These are phyloP conservation scores for Citropsis articulata DNA, from an alignment of 345 rosid species.

Conservation along the genomic window DNA sequence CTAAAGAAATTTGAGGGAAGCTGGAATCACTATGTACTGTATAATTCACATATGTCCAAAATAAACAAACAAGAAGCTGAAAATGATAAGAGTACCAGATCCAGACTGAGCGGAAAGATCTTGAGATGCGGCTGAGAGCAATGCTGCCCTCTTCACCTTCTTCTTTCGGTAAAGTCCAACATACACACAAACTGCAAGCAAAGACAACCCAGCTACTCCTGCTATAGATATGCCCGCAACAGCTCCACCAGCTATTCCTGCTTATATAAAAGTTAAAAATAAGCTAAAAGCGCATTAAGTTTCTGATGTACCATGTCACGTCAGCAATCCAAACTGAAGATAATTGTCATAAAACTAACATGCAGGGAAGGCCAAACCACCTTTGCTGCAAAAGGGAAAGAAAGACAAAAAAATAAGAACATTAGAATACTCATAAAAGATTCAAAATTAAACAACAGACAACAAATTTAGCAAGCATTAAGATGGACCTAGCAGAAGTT, in stretches of 20 bases:
- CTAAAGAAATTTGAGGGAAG: background rate
- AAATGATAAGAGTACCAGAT: constrained; percentile 26
- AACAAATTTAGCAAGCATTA: background rate
- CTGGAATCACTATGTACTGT: background rate
- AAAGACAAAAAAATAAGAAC: constrained; percentile 10
- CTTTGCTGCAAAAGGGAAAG: constrained; percentile 54
- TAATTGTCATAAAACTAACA: constrained; percentile 19
- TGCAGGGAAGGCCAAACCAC: constrained; percentile 47
- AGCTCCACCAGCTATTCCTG: constrained; percentile 61
- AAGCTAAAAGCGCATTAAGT: constrained; percentile 22
- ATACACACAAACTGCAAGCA: constrained; percentile 40
- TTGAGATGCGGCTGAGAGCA: constrained; percentile 32
- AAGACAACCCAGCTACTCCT: constrained; percentile 37
- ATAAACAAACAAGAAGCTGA: background rate
- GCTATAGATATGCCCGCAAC: constrained; percentile 65
- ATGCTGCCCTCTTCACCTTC: constrained; percentile 34
- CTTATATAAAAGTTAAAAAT: constrained; percentile 23
- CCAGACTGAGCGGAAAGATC: constrained; percentile 36
- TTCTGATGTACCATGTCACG: constrained; percentile 16
- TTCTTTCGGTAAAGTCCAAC: constrained; percentile 48
- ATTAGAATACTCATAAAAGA: constrained; percentile 3
- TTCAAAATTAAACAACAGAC: background rate
- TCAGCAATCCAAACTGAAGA: constrained; percentile 19
- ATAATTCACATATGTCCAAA: background rate
- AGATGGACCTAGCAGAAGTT: background rate